Percentiles rank a stretch among this genome's conserved stretches.
Evolutionary conservation across 2,329 filamentous ascomycete species (phyloP).

Genomic region (Pseudopithomyces maydicus): DNA sequence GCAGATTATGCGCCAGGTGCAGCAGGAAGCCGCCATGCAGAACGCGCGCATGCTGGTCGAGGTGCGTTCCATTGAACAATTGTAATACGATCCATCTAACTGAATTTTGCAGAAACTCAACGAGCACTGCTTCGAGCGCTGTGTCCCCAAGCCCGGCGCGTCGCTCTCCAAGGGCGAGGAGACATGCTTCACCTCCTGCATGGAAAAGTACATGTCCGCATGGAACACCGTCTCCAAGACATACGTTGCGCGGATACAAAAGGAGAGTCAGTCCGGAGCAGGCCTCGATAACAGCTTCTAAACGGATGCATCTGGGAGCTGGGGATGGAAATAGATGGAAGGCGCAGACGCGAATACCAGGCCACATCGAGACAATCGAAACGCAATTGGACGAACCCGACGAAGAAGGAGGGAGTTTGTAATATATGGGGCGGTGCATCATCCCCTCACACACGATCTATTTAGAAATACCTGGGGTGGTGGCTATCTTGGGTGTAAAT

Average conservation of each 20-base stretch:
- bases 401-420: background rate
- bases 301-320: background rate
- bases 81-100: background rate
- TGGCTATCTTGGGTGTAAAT: background rate
- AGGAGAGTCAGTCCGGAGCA: conserved; percentile 31
- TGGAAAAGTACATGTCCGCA: conserved; percentile 61
- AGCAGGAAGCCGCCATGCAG: conserved; percentile 57
- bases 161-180: conserved; percentile 57
- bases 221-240: conserved; percentile 59
- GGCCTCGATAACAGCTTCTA: conserved; percentile 11
- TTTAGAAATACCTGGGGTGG: background rate
- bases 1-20: conserved; percentile 57
- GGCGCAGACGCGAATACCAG: background rate
- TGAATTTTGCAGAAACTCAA: conserved; percentile 59
- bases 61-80: conserved; percentile 29
- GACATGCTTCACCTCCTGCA: conserved; percentile 57
- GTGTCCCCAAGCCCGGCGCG: conserved; percentile 57
- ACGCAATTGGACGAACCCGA: background rate
- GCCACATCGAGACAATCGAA: background rate
- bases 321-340: background rate
- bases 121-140: conserved; percentile 62
- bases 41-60: conserved; percentile 59
- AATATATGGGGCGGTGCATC: conserved; percentile 3
- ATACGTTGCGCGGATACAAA: conserved; percentile 56
- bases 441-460: background rate